These are phyloP conservation scores for Colletotrichum siamense DNA, from an alignment of 2,329 filamentous ascomycete genomes.

Conservation along the genomic window DNA sequence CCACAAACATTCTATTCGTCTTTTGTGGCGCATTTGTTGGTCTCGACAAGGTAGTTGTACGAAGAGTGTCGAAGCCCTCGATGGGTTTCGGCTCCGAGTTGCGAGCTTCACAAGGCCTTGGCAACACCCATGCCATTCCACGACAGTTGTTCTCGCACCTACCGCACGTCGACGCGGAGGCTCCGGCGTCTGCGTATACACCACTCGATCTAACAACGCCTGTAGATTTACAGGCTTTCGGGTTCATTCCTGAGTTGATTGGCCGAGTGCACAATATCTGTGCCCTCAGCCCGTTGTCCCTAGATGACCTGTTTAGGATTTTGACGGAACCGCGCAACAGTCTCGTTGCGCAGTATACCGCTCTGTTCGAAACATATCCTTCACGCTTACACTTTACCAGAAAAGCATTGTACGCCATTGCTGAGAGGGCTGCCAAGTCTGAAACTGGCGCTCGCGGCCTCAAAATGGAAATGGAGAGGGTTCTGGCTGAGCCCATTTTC, in stretches of 20 bases:
- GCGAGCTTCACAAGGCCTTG: conserved; percentile 58
- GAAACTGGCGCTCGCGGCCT: conserved; percentile 80
- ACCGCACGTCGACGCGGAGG: conserved; percentile 53
- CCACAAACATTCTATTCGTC: conserved; percentile 96
- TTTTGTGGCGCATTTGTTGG: conserved; percentile 96
- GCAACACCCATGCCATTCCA: conserved; percentile 65
- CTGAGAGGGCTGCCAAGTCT: conserved; percentile 64
- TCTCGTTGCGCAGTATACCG: conserved; percentile 85
- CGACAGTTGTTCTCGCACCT: conserved; percentile 63
- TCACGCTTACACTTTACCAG: conserved; percentile 85
- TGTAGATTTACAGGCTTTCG: conserved; percentile 80
- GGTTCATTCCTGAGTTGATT: conserved; percentile 93
- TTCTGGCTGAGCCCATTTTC: conserved; percentile 82
- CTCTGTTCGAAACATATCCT: conserved; percentile 81
- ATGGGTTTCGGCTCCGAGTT: conserved; percentile 93
- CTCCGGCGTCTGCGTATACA: conserved; percentile 49
- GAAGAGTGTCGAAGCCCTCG: conserved; percentile 82
- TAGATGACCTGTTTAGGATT: conserved; percentile 77
- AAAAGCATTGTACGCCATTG: conserved; percentile 80
- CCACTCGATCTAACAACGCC: conserved; percentile 77
- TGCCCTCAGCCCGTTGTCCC: conserved; percentile 77
- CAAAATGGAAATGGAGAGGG: conserved; percentile 81
- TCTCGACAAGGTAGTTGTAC: conserved; percentile 84
- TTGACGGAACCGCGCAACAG: conserved; percentile 92
- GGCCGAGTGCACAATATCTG: conserved; percentile 93